These are phyloP conservation scores for Wickerhamomyces tratensis DNA, from an alignment of 805 yeast genomes.

Conservation along the genomic window DNA sequence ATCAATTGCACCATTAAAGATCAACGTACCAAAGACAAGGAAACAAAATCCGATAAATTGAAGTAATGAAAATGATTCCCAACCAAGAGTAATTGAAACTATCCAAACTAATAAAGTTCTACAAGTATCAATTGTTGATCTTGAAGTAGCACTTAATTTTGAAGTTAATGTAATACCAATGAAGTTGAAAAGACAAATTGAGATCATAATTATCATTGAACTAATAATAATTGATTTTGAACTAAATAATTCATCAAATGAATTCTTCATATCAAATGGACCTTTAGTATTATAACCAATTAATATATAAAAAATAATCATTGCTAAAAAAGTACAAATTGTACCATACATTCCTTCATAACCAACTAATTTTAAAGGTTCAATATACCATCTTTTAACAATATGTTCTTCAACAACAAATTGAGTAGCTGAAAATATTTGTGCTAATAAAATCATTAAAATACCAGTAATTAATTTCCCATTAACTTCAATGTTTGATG, in stretches of 20 bases:
- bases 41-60: conserved; percentile 57
- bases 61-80: conserved; percentile 59
- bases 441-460: conserved; percentile 46
- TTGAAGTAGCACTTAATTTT: conserved; percentile 59
- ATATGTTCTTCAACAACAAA: conserved; percentile 73
- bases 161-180: conserved; percentile 65
- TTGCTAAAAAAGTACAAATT: conserved; percentile 29
- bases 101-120: conserved; percentile 72
- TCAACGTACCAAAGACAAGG: conserved; percentile 62
- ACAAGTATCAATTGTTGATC: conserved; percentile 73
- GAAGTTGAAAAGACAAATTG: conserved; percentile 63
- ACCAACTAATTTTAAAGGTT: conserved; percentile 60
- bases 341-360: conserved; percentile 67
- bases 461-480: conserved; percentile 44
- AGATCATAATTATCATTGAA: conserved; percentile 58
- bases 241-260: conserved; percentile 38
- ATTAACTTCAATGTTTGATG: conserved; percentile 3
- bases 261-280: conserved; percentile 42
- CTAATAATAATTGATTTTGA: conserved; percentile 35
- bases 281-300: conserved; percentile 30
- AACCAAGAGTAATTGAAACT: conserved; percentile 57
- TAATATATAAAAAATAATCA: conserved; percentile 33
- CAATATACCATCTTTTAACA: conserved; percentile 38
- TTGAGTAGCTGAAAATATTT: conserved; percentile 62
- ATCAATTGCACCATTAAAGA: conserved; percentile 61